These are phyloP conservation scores for Sphenostylis stenocarpa DNA, from an alignment of 306 rosid species.

Conservation along the genomic window DNA sequence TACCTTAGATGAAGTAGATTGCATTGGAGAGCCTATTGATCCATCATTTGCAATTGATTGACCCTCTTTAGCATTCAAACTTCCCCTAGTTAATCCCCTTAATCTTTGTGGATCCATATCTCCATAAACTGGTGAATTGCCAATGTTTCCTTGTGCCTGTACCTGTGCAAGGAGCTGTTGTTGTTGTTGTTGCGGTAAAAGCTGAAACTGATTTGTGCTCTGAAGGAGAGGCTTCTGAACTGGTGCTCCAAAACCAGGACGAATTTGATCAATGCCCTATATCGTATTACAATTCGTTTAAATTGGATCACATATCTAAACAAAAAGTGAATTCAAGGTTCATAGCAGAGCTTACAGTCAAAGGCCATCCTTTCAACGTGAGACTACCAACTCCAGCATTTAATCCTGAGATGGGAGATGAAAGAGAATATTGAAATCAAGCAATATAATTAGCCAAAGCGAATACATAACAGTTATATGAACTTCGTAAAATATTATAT, in stretches of 20 bases:
- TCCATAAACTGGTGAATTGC: slow-evolving; percentile 58
- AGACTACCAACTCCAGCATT: slow-evolving; percentile 76
- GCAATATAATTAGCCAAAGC: neutral
- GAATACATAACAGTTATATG: neutral
- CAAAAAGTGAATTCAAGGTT: neutral
- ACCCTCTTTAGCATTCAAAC: slow-evolving; percentile 70
- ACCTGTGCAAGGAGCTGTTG: slow-evolving; percentile 82
- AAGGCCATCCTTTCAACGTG: slow-evolving; percentile 95
- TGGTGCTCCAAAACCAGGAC: slow-evolving; percentile 81
- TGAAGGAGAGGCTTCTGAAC: slow-evolving; percentile 91
- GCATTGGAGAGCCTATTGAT: slow-evolving; percentile 92
- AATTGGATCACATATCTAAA: slow-evolving; percentile 24
- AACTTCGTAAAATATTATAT: neutral
- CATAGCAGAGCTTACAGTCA: slow-evolving; percentile 66
- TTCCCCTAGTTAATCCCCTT: slow-evolving; percentile 74
- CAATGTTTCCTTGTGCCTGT: slow-evolving; percentile 77
- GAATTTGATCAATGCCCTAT: slow-evolving; percentile 86
- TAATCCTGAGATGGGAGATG: slow-evolving; percentile 56
- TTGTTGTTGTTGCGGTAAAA: slow-evolving; percentile 82
- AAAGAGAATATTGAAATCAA: slow-evolving; percentile 23
- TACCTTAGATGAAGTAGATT: slow-evolving; percentile 83
- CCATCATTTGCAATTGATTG: slow-evolving; percentile 73
- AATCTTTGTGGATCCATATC: slow-evolving; percentile 87
- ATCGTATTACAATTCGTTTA: slow-evolving; percentile 39
- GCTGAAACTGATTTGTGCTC: slow-evolving; percentile 79